phyloP scores from a whole-genome alignment of 768 basidiomycete species.

The Podaxis carcinomalis region DNA sequence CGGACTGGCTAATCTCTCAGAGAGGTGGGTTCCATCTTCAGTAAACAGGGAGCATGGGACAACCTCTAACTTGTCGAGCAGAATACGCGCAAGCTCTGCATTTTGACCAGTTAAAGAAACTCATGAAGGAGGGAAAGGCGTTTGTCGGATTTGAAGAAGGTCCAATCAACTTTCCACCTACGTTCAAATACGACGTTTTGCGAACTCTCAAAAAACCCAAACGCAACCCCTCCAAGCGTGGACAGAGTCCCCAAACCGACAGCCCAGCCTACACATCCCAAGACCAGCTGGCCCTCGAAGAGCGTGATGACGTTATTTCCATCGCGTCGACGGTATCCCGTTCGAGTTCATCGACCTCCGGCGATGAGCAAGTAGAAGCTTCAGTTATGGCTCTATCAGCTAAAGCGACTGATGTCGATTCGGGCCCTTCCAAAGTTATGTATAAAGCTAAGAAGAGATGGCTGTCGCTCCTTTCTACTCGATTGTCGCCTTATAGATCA shows the following conservation, averaged over 20 bases:
- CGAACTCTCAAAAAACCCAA: conserved; percentile 50
- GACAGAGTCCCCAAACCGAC: conserved; percentile 10
- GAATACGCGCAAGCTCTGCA: conserved; percentile 83
- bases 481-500: background rate
- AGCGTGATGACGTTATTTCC: conserved; percentile 19
- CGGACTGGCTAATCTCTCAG: conserved; percentile 88
- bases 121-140: conserved; percentile 66
- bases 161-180: conserved; percentile 81
- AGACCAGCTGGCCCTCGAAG: conserved; percentile 14
- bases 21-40: conserved; percentile 43
- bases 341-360: conserved; percentile 1
- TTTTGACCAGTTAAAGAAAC: conserved; percentile 81
- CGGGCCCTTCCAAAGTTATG: background rate
- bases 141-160: conserved; percentile 83
- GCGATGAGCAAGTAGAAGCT: conserved; percentile 25
- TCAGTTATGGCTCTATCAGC: background rate
- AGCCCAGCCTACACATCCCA: conserved; percentile 10
- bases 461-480: background rate
- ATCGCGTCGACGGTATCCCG: conserved; percentile 3
- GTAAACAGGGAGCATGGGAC: background rate
- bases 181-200: conserved; percentile 89
- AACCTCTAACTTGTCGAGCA: conserved; percentile 20
- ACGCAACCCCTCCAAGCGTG: conserved; percentile 29
- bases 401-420: background rate
- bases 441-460: conserved; percentile 2